These are phyloP conservation scores for Ascomycota sp. DNA, from an alignment of 2,329 filamentous ascomycete genomes.

Conservation along the genomic window DNA sequence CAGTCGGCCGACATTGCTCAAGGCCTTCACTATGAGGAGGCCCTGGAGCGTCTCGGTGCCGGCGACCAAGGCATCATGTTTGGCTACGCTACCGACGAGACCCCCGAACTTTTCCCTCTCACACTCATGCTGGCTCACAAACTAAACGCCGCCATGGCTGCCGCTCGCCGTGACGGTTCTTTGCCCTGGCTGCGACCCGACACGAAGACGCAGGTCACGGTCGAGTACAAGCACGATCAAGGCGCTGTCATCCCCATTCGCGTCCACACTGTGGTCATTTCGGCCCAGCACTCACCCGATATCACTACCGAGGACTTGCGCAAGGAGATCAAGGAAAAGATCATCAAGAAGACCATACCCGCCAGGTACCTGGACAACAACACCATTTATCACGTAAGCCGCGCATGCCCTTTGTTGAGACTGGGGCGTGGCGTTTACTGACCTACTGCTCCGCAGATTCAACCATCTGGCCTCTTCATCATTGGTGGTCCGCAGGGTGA, in stretches of 20 bases:
- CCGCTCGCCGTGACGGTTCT: slow-evolving; percentile 68
- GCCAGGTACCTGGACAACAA: slow-evolving; percentile 78
- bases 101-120: slow-evolving; percentile 86
- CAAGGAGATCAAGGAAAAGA: slow-evolving; percentile 91
- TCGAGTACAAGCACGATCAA: slow-evolving; percentile 95
- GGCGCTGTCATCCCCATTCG: slow-evolving; percentile 81
- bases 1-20: slow-evolving; percentile 98
- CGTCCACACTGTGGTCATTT: slow-evolving; percentile 93
- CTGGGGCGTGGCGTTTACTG: background rate
- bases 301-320: slow-evolving; percentile 84
- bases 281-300: slow-evolving; percentile 76
- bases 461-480: slow-evolving; percentile 96
- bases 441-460: slow-evolving; percentile 49
- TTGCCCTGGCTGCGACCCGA: slow-evolving; percentile 92
- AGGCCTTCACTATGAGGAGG: slow-evolving; percentile 95
- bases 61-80: slow-evolving; percentile 99
- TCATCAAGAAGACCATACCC: slow-evolving; percentile 88
- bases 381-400: slow-evolving; percentile 79
- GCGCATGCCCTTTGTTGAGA: background rate
- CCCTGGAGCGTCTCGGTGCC: slow-evolving; percentile 90
- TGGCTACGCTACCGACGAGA: slow-evolving; percentile 98
- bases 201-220: slow-evolving; percentile 98
- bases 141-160: slow-evolving; percentile 88
- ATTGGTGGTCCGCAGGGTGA: slow-evolving; percentile 98
- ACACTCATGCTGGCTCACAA: slow-evolving; percentile 90